These are phyloP conservation scores for Eruca vesicaria DNA, from an alignment of 441 rosid genomes.

Conservation along the genomic window DNA sequence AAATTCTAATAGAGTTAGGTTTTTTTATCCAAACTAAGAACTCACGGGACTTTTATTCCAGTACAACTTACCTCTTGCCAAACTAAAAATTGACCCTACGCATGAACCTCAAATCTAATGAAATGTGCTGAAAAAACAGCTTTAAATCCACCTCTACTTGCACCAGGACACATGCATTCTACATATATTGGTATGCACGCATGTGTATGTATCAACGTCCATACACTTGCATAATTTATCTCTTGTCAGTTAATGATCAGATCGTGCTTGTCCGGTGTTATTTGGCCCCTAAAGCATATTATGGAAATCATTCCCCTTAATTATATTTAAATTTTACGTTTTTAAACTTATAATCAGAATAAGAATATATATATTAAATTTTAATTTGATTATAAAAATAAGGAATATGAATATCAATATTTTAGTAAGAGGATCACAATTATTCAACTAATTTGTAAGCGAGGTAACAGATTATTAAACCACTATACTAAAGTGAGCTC, in stretches of 20 bases:
- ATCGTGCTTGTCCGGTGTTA: not conserved
- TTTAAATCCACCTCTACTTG: conserved; percentile 20
- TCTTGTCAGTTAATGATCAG: conserved; percentile 25
- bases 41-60: conserved; percentile 4
- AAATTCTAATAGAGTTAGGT: conserved; percentile 19
- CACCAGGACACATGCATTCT: conserved; percentile 30
- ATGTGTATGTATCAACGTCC: conserved; percentile 10
- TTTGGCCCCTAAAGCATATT: too few relatives aligned
- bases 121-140: conserved; percentile 13
- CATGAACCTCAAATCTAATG: conserved; percentile 2
- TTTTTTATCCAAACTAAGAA: conserved; percentile 15
- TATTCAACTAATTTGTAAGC: too few relatives aligned
- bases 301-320: too few relatives aligned
- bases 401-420: too few relatives aligned
- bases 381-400: too few relatives aligned
- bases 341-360: too few relatives aligned
- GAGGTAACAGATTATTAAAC: too few relatives aligned
- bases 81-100: conserved; percentile 29
- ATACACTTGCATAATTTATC: conserved; percentile 7
- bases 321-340: too few relatives aligned
- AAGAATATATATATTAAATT: too few relatives aligned
- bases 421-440: too few relatives aligned
- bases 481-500: too few relatives aligned
- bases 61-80: conserved; percentile 23
- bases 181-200: not conserved